These are phyloP conservation scores for Cyamopsis tetragonoloba DNA, from an alignment of 306 rosid species.

Conservation along the genomic window DNA sequence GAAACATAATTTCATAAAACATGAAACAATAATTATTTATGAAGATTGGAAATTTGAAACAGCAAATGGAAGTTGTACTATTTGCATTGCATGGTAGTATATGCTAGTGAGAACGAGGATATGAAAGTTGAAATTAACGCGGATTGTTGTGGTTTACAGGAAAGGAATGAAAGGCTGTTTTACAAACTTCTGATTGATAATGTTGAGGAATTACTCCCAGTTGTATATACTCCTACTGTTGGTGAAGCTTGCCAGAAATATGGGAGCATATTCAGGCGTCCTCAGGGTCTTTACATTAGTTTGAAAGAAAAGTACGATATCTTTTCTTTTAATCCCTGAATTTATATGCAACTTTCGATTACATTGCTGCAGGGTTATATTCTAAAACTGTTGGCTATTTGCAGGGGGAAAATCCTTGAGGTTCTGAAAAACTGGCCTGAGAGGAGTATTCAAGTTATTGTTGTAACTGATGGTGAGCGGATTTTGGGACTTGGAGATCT, in stretches of 20 bases:
- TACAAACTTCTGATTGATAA: slow-evolving; percentile 81
- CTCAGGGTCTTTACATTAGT: slow-evolving; percentile 98
- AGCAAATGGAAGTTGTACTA: too few species aligned
- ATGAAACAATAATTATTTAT: too few species aligned
- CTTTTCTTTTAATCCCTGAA: not conserved
- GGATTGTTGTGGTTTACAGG: slow-evolving; percentile 49
- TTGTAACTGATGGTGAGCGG: slow-evolving; percentile 94
- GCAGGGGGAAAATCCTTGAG: slow-evolving; percentile 87
- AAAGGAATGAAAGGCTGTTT: slow-evolving; percentile 82
- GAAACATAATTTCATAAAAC: too few species aligned
- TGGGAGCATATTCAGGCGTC: slow-evolving; percentile 94
- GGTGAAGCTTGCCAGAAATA: slow-evolving; percentile 97
- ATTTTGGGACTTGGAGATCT: slow-evolving; percentile 98
- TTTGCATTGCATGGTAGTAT: too few species aligned
- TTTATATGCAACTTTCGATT: not conserved
- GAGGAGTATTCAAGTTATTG: slow-evolving; percentile 78
- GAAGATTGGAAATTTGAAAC: too few species aligned
- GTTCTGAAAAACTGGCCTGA: slow-evolving; percentile 97
- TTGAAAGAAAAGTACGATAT: slow-evolving; percentile 80
- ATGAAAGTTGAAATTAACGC: not conserved
- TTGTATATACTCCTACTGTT: slow-evolving; percentile 89
- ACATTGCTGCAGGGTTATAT: slow-evolving; percentile 2
- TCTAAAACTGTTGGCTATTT: slow-evolving; percentile 11
- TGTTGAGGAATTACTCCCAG: slow-evolving; percentile 85
- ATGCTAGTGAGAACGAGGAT: not conserved